These are phyloP conservation scores for Theobroma grandiflorum DNA, from an alignment of 441 rosid genomes.

Conservation along the genomic window DNA sequence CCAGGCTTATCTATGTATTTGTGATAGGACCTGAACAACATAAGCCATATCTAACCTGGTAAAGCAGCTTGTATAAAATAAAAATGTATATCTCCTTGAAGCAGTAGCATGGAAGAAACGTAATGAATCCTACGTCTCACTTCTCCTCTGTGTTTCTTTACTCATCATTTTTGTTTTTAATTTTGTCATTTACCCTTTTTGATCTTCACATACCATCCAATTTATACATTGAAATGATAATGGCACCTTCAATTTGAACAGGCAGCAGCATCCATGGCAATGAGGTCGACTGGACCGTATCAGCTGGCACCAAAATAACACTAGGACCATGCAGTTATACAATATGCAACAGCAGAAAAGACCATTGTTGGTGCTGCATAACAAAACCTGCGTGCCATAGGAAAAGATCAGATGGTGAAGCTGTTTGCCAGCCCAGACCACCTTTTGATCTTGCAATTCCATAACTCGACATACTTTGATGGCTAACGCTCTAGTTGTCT, in stretches of 20 bases:
- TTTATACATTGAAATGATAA: neutral
- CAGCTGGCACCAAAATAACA: neutral
- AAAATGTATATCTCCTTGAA: too few species aligned
- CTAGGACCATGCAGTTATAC: neutral
- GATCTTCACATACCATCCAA: too few species aligned
- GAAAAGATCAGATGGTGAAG: too few species aligned
- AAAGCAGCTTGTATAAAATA: too few species aligned
- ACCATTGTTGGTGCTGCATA: neutral
- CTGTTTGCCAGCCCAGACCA: neutral
- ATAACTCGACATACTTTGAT: neutral
- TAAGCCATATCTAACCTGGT: too few species aligned
- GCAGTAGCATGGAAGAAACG: too few species aligned
- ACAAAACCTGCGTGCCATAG: neutral
- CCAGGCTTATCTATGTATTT: too few species aligned
- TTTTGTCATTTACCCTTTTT: neutral
- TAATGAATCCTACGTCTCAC: too few species aligned
- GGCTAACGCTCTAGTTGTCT: neutral
- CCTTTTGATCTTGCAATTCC: neutral
- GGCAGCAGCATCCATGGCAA: neutral
- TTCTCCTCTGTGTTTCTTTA: neutral
- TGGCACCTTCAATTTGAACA: neutral
- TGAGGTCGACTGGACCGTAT: neutral
- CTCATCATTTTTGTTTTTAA: neutral
- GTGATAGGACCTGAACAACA: too few species aligned
- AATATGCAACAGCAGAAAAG: neutral